A percentile compares a stretch with the other conserved stretches of the same genome.
phyloP scores from a whole-genome alignment of 2,329 filamentous ascomycete species.

The Arthrobotrys sphaeroides region DNA sequence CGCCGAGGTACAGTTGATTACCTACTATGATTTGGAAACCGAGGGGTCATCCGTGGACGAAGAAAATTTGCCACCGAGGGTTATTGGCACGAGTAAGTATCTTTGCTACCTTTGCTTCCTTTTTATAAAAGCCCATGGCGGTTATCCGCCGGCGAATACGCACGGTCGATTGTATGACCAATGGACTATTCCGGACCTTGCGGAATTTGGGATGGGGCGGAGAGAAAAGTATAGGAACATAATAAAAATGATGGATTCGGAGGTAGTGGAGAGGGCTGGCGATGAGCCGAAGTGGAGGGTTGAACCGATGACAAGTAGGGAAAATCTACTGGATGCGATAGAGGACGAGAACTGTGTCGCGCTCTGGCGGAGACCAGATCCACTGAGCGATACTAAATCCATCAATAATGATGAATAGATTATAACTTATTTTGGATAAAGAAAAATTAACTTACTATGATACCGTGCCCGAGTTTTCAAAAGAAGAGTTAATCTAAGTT shows the following conservation, averaged over 20 bases:
- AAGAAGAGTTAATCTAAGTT: too few relatives aligned
- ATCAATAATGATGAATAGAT: too few relatives aligned
- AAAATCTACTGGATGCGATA: constrained; percentile 10
- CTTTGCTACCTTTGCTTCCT: constrained; percentile 66
- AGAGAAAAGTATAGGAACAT: constrained; percentile 11
- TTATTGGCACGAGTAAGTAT: constrained; percentile 65
- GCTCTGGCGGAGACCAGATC: background rate
- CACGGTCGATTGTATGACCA: constrained; percentile 39
- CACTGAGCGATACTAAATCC: too few relatives aligned
- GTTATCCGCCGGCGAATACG: constrained; percentile 25
- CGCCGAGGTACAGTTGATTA: constrained; percentile 66
- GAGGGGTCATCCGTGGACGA: constrained; percentile 13
- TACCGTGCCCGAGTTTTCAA: too few relatives aligned
- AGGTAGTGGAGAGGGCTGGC: background rate
- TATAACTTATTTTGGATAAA: too few relatives aligned
- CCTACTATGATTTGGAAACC: constrained; percentile 60
- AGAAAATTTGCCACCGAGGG: constrained; percentile 59
- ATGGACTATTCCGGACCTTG: constrained; percentile 30
- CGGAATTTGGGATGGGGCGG: background rate
- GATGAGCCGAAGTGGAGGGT: constrained; percentile 6
- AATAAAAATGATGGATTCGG: constrained; percentile 3
- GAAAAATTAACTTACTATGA: too few relatives aligned
- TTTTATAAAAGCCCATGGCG: constrained; percentile 62
- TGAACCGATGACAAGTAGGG: constrained; percentile 39
- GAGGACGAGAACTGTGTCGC: background rate